Evolutionary conservation across 495 filamentous ascomycete genomes (phyloP), one percentile per base, ranked within the genome.

Genomic region (Neurospora sublineolata): DNA sequence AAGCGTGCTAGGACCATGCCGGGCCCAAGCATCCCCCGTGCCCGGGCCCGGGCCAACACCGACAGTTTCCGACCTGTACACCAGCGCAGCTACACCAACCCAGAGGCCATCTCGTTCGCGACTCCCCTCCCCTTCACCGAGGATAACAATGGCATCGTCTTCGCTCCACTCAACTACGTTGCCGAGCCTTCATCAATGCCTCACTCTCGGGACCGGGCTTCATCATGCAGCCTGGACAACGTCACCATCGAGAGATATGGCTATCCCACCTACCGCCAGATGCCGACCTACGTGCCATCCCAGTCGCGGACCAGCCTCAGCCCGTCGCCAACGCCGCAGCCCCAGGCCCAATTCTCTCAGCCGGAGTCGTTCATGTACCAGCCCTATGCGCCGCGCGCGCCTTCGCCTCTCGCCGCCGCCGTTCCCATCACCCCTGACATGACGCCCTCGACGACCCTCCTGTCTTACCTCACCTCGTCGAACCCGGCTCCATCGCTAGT

Each of bases 401-500:
- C 83, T 27, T 88, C 88, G 39, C 86, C 88, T 9, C 77, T 86
- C 68, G 77, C 79, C 3, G 74, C 75, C 14, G 79, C 82, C 36
- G 84, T 84, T 20, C 71, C 76, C 67, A 76, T 77, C 39, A 81
- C 75, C 41, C 81, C 78, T 68, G 85, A 77, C 73, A 78, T 74
- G 58, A 80, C 80, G 27, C 81, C 84, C n/a, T 89, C 89, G 23
- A 94, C 91, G 3, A 92, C 88, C 3, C 82, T 97, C 68, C 86
- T 93, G 74, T 85, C 89, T 36, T 95, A 96, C 76, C 86, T 97
- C 39, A 94, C 92, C 14, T 82, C 86, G 0, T 83, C 91, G 64
- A 97, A 89, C 74, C 93, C 92, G 41, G 87, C 92, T 23, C 91
- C 94, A 10, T 89, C 88, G 39, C 84, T 97, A n/a, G 92, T 96